Evolutionary conservation across 176 grass and related monocot genomes (phyloP).

Genomic region (Carex kokanica): DNA sequence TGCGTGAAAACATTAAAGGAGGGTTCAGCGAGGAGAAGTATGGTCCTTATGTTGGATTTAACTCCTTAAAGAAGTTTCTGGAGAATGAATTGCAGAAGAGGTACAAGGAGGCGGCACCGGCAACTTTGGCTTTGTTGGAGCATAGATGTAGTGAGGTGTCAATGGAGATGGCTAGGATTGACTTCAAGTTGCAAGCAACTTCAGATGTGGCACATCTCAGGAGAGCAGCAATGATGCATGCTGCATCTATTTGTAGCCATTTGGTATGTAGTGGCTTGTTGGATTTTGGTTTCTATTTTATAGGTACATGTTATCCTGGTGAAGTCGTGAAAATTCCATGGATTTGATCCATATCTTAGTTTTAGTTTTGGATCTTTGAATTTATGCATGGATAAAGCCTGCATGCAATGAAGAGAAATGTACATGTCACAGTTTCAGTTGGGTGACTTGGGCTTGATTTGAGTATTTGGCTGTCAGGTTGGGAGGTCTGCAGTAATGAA

Average conservation of each 20-base stretch:
- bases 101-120: slow-evolving; percentile 93
- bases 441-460: neutral
- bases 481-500: neutral
- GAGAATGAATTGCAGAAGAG: slow-evolving; percentile 90
- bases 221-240: slow-evolving; percentile 85
- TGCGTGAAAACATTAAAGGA: slow-evolving; percentile 76
- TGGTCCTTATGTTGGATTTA: slow-evolving; percentile 69
- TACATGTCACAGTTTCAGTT: neutral
- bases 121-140: slow-evolving; percentile 84
- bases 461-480: neutral
- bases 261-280: slow-evolving; percentile 44
- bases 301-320: neutral
- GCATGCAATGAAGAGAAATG: neutral
- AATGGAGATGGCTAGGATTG: slow-evolving; percentile 54
- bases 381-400: slow-evolving; percentile 3
- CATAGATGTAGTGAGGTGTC: slow-evolving; percentile 84
- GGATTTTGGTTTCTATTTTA: neutral
- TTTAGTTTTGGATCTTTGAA: neutral
- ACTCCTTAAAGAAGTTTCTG: slow-evolving; percentile 66
- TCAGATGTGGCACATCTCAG: slow-evolving; percentile 87
- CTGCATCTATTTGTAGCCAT: slow-evolving; percentile 80
- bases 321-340: neutral
- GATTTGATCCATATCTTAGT: neutral
- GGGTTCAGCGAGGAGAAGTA: slow-evolving; percentile 95
- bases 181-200: slow-evolving; percentile 77